Conservation (phyloP, 2,329 filamentous ascomycete species). For the Alternaria sp. region DNA sequence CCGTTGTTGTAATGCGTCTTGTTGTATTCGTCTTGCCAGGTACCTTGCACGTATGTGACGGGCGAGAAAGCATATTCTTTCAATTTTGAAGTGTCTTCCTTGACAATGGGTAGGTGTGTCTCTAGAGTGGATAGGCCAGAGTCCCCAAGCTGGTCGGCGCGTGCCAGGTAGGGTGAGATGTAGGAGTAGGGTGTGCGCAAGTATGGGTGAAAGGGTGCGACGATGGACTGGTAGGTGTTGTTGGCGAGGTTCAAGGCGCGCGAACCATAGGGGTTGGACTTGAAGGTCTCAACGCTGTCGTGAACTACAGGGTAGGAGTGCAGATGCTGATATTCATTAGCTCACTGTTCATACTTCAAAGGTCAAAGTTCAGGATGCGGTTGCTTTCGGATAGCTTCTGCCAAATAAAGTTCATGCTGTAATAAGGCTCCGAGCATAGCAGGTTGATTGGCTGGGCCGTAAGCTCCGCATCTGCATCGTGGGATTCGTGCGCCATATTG, state of each 20-base stretch:
- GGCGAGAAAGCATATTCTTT: conserved; percentile 47
- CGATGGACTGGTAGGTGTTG: conserved; percentile 77
- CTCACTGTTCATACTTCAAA: neutral
- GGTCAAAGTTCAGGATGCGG: neutral
- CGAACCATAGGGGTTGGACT: conserved; percentile 81
- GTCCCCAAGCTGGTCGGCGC: conserved; percentile 69
- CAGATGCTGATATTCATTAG: conserved; percentile 70
- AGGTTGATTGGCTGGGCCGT: conserved; percentile 19
- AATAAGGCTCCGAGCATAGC: conserved; percentile 7
- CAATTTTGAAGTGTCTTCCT: conserved; percentile 58
- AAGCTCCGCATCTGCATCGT: conserved; percentile 18
- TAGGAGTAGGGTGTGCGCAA: conserved; percentile 81
- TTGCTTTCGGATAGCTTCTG: neutral
- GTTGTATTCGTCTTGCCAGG: conserved; percentile 51
- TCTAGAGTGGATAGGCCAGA: conserved; percentile 48
- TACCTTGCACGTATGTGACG: conserved; percentile 47
- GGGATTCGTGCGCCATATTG: conserved; percentile 11
- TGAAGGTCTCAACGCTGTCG: conserved; percentile 80
- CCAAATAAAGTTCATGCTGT: neutral
- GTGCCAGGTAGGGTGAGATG: conserved; percentile 83
- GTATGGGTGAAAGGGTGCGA: conserved; percentile 80
- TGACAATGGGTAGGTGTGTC: conserved; percentile 54
- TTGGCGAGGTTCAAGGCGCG: conserved; percentile 80
- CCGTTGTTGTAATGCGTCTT: conserved; percentile 50
- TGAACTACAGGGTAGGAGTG: conserved; percentile 83